A percentile compares a stretch with the other conserved stretches of the same genome.
Conservation (phyloP, 2,329 filamentous ascomycete genomes). For the Periconia sp. region DNA sequence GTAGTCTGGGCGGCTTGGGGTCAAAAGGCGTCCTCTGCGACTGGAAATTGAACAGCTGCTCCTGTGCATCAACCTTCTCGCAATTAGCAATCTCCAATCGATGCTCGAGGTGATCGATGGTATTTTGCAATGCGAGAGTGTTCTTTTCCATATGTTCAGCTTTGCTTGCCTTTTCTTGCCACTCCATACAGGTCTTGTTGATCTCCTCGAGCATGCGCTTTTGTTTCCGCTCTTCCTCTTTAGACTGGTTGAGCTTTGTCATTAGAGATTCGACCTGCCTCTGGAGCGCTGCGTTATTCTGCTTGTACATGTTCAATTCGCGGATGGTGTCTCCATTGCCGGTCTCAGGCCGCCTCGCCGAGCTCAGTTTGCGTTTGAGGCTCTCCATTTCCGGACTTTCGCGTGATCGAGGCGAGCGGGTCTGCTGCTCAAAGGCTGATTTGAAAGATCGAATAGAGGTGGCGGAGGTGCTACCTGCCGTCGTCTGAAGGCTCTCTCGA, state of each 20-base stretch:
- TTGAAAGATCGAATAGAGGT: slow-evolving; percentile 27
- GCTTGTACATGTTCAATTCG: slow-evolving; percentile 47
- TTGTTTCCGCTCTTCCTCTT: slow-evolving; percentile 40
- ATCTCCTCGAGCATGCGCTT: slow-evolving; percentile 36
- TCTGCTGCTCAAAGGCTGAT: slow-evolving; percentile 32
- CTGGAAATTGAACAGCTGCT: slow-evolving; percentile 40
- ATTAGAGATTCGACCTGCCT: slow-evolving; percentile 48
- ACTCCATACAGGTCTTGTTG: slow-evolving; percentile 38
- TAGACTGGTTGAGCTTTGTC: slow-evolving; percentile 47
- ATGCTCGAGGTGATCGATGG: slow-evolving; percentile 46
- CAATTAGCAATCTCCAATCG: slow-evolving; percentile 49
- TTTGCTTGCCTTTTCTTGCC: slow-evolving; percentile 33
- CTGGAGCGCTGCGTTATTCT: slow-evolving; percentile 43
- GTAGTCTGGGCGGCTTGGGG: slow-evolving; percentile 11
- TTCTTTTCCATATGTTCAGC: slow-evolving; percentile 32
- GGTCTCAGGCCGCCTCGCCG: slow-evolving; percentile 39
- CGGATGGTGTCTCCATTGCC: slow-evolving; percentile 41
- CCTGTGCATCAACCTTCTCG: slow-evolving; percentile 49
- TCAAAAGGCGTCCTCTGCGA: slow-evolving; percentile 37
- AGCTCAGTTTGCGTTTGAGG: slow-evolving; percentile 47
- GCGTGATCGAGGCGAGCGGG: slow-evolving; percentile 21
- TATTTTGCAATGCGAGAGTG: slow-evolving; percentile 42
- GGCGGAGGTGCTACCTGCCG: slow-evolving; percentile 24
- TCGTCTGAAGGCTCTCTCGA: slow-evolving; percentile 23
- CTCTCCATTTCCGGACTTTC: slow-evolving; percentile 44